Evolutionary conservation across 768 basidiomycete species (phyloP).

Genomic region (Cubamyces sp.): DNA sequence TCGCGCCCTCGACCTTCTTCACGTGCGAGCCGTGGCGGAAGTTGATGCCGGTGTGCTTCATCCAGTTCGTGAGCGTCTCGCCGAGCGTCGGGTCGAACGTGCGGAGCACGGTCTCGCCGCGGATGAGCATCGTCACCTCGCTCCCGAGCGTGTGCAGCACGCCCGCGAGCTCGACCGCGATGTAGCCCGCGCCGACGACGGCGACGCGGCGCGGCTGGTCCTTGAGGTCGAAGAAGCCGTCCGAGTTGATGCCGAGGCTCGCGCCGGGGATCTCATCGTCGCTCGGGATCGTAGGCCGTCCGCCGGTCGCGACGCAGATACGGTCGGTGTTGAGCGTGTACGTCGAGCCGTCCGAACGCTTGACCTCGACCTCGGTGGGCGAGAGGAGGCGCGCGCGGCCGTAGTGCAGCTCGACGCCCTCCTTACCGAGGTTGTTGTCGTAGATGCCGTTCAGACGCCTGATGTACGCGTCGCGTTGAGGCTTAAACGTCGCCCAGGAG

Average conservation of each 20-base stretch:
- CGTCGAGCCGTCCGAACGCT: conserved; percentile 62
- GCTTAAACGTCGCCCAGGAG: conserved; percentile 90
- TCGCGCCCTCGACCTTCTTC: conserved; percentile 72
- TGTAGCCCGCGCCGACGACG: conserved; percentile 96
- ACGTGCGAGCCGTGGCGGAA: conserved; percentile 82
- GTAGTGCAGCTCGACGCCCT: conserved; percentile 84
- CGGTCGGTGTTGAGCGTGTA: conserved; percentile 79
- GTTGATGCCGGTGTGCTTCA: conserved; percentile 92
- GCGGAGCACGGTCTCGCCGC: conserved; percentile 86
- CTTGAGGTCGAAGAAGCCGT: conserved; percentile 94
- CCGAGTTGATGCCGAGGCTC: conserved; percentile 86
- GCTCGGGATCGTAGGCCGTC: conserved; percentile 76
- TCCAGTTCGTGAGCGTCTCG: conserved; percentile 85
- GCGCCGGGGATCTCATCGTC: conserved; percentile 88
- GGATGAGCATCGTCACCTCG: conserved; percentile 92
- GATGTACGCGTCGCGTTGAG: conserved; percentile 96
- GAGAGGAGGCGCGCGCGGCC: conserved; percentile 79
- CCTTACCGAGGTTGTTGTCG: conserved; percentile 84
- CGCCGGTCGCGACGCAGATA: conserved; percentile 86
- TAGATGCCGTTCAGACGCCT: conserved; percentile 88
- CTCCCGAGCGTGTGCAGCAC: conserved; percentile 89
- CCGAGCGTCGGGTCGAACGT: conserved; percentile 90
- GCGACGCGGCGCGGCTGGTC: conserved; percentile 92
- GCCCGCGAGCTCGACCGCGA: conserved; percentile 96
- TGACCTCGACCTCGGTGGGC: conserved; percentile 72